Base-by-base conservation (phyloP, 129 eudicot species). In the Erigeron canadensis region DNA sequence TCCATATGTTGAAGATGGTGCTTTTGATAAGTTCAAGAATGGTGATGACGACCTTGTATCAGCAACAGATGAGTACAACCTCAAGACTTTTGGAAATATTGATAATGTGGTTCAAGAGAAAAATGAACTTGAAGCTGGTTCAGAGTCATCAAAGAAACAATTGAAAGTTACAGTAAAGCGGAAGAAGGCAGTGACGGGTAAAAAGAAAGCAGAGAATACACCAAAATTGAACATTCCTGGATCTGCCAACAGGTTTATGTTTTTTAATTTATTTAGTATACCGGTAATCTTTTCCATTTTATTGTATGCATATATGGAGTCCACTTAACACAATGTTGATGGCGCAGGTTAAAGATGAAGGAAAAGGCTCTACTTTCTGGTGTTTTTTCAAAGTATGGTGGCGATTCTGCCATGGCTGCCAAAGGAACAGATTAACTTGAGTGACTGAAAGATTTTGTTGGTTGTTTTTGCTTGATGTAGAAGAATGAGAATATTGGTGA, bases 291-390 rank as follows among this genome's bases (percentile, higher is more conserved):
- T 18, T 28, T 67, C 8, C 42, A 64, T 40, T 34, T 6, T 43
- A 3, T 28, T 48, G 19, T 1, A 6, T 28, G 37, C 38, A 12
- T n/a, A 5, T 16, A 10, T 16, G 58, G 65, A 55, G 9, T 43
- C 5, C 22, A 15, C 53, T 47, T 71, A 67, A 67, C 8, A 7
- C 4, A 65, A 43, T 66, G 15, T 47, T 58, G 19, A 42, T 79
- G 41, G 9, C 82, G 82, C 96, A 89, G 98, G 85, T 82, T 94
- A 75, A 87, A 81, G 60, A 69, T 78, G 42, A 83, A 74, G 77
- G 98, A 94, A 77, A 89, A 89, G 78, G 88, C 87, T 21, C 10
- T 89, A 79, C 96, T 94, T 54, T 72, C 93, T 4, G 92, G 80
- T 10, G 96, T 86, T 8, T 84, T 85, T 76, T 84, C 93, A 62